Base-by-base conservation (phyloP, 768 basidiomycete genomes). In the Xerocomellus intermedius region DNA sequence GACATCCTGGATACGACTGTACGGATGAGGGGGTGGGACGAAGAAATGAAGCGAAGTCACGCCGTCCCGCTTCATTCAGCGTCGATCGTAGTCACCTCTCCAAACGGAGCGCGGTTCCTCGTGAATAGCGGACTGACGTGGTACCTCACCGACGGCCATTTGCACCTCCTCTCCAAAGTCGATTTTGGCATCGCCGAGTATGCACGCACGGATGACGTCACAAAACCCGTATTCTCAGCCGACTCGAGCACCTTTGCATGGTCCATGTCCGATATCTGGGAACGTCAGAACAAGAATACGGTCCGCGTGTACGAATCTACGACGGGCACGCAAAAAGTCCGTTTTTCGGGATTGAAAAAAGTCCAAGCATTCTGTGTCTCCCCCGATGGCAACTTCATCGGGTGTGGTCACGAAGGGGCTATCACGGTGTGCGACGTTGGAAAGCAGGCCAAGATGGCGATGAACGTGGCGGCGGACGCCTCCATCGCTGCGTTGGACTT, bases 1-100 rank as follows among this genome's bases (percentile, higher is more conserved):
- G 47, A 60, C n/a, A 58, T 58, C 30, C 10, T 52, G 43, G 56
- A 58, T 36, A 45, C 54, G 13, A 42, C 52, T 1, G 52, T 62
- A 2, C 48, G 50, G 19, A 32, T 12, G 14, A 37, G 19, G 16
- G 36, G 12, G 1, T 63, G 62, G 62, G 54, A 62, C 12, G 48
- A 62, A 33, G 42, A 36, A 17, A 43, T 46, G 51, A 30, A 35
- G 8, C 38, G 36, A 9, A 35, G 26, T 19, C n/a, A 33, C 14
- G 36, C 22, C 8, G 3, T n/a, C 17, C 54, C 47, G 3, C 60
- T 59, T 9, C 36, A 12, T 14, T 36, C 10, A 1, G 35, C 51
- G 9, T 1, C 19, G 2, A 0, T 4, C 13, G 47, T 63, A 14
- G 38, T 58, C 1, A 9, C 56, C 9, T 57, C 60, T 9, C 56